Conservation (phyloP, 2,329 filamentous ascomycete genomes). For the Botrytis byssoidea region DNA sequence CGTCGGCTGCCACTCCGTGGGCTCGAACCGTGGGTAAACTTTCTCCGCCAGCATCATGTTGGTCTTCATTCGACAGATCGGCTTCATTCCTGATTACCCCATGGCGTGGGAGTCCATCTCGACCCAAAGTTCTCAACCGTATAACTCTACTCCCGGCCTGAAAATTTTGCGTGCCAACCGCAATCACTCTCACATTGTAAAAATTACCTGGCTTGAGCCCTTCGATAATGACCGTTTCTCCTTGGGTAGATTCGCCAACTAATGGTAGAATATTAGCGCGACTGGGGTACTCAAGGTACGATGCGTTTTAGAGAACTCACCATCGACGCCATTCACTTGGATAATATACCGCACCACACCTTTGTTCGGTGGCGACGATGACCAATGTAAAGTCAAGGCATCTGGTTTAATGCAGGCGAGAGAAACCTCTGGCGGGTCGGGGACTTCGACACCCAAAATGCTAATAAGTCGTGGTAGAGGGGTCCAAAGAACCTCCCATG, state of each 20-base stretch:
- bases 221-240: constrained; percentile 86
- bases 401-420: constrained; percentile 85
- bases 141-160: constrained; percentile 85
- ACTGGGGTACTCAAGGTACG: not conserved
- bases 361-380: constrained; percentile 62
- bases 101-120: constrained; percentile 61
- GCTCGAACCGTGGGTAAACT: constrained; percentile 45
- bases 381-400: constrained; percentile 89
- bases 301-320: constrained; percentile 48
- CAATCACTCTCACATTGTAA: constrained; percentile 91
- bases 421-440: constrained; percentile 82
- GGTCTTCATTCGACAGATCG: constrained; percentile 55
- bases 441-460: constrained; percentile 91
- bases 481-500: constrained; percentile 84
- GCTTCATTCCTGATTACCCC: constrained; percentile 56
- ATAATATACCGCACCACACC: constrained; percentile 80
- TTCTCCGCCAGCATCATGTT: constrained; percentile 45
- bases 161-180: constrained; percentile 88
- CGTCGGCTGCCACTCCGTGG: constrained; percentile 58
- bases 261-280: constrained; percentile 24
- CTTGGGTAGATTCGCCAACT: constrained; percentile 82
- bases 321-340: constrained; percentile 88
- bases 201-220: constrained; percentile 83
- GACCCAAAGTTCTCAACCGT: constrained; percentile 73
- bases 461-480: constrained; percentile 88